Percentiles rank a stretch among this genome's conserved stretches.
phyloP scores from a whole-genome alignment of 164 flowering plant species.

The Houttuynia cordata region DNA sequence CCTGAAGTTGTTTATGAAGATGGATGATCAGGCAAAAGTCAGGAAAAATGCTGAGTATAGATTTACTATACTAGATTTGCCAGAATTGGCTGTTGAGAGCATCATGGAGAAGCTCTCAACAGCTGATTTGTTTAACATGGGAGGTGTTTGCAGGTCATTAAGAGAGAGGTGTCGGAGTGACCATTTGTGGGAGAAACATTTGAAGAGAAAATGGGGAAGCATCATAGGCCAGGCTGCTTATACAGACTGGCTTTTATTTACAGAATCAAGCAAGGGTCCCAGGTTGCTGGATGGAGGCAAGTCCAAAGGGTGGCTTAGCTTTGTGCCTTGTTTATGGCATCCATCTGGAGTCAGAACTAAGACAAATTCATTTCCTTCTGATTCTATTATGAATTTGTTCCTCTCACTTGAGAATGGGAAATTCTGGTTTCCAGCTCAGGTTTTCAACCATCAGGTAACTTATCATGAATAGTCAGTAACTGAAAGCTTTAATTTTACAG shows the following conservation, averaged over 20 bases:
- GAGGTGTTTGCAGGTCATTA: constrained; percentile 57
- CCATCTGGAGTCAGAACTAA: constrained; percentile 33
- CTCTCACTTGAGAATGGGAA: constrained; percentile 66
- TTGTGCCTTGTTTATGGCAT: constrained; percentile 37
- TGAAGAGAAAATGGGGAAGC: constrained; percentile 80
- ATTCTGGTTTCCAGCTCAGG: constrained; percentile 92
- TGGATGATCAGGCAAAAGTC: constrained; percentile 9
- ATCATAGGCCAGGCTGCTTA: constrained; percentile 58
- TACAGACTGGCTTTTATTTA: constrained; percentile 55
- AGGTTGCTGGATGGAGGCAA: constrained; percentile 15
- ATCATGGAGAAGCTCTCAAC: constrained; percentile 77
- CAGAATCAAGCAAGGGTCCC: constrained; percentile 31
- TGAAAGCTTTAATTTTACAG: neutral
- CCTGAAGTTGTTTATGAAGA: constrained; percentile 29
- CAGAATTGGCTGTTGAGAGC: constrained; percentile 69
- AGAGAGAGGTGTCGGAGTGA: constrained; percentile 73
- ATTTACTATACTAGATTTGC: constrained; percentile 67
- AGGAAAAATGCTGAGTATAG: constrained; percentile 21
- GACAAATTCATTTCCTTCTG: constrained; percentile 25
- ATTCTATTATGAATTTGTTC: constrained; percentile 64
- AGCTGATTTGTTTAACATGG: constrained; percentile 52
- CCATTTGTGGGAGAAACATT: constrained; percentile 68
- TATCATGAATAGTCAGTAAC: neutral
- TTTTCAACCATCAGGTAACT: constrained; percentile 80
- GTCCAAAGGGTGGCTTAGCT: constrained; percentile 16